Base-by-base conservation (phyloP, 1,284 basidiomycete genomes). In the Ustilago hordei region DNA sequence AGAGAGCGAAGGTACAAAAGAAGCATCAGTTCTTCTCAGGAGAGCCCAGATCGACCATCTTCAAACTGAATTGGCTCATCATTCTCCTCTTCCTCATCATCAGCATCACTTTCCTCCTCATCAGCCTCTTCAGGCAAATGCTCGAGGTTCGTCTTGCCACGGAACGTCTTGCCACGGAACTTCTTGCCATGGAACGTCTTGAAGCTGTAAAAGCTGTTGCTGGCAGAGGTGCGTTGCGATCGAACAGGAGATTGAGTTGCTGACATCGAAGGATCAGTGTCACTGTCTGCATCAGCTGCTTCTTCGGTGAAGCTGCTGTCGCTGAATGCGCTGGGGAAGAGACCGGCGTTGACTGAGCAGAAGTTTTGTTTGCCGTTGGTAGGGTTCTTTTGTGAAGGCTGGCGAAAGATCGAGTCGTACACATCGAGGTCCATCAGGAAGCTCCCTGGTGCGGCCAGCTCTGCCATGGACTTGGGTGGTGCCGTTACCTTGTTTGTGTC, bases 401-500 rank as follows among this genome's bases (percentile, higher is more conserved):
- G 65, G 4, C 64, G 70, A 2, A 68, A 78, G 17, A 78, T 45
- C n/a, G 75, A 61, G 39, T 78, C 75, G 55, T 70, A 78, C 7
- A 74, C 75, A 28, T 78, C 75, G 32, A 78, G 62, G n/a, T 78
- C 75, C 64, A 67, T 73, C 6, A 77, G 69, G 67, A 77, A 77
- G 58, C 75, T 77, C 43, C 62, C 65, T 4, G 70, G 70, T 23
- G 64, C 64, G 15, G 70, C 36, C 23, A 68, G 58, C n/a, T 53
- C 55, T 1, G 60, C 64, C 50, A 54, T 57, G 5, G 43, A 55
- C 41, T 17, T 38, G 6, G 61, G 52, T 15, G 48, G 53, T 19
- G 41, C 39, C 2, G 56, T 12, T 4, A 13, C 13, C 12, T 19
- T 19, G 36, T 39, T 50, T 15, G 35, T 28, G 13, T 31, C 28